These are phyloP conservation scores for Clausena lansium DNA, from an alignment of 345 rosid species.

Conservation along the genomic window DNA sequence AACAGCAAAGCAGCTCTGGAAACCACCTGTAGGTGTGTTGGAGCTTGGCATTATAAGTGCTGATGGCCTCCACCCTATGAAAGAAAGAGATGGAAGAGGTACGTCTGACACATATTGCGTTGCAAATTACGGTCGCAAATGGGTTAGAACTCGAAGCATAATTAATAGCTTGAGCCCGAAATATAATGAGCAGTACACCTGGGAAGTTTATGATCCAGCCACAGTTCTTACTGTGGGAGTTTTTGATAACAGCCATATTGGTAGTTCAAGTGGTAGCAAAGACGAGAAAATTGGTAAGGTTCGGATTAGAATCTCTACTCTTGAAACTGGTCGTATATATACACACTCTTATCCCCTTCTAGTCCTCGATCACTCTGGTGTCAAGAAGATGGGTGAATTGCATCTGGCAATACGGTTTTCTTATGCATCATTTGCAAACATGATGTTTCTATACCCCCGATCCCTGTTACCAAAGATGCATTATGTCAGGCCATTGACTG, in stretches of 20 bases:
- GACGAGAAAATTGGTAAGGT: conserved; percentile 79
- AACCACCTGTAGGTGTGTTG: conserved; percentile 68
- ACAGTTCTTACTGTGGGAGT: conserved; percentile 89
- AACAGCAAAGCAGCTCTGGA: conserved; percentile 82
- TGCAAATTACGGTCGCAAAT: conserved; percentile 92
- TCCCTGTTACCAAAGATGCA: conserved; percentile 95
- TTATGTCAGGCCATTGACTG: conserved; percentile 63
- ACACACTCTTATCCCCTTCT: conserved; percentile 81
- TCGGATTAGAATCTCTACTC: conserved; percentile 77
- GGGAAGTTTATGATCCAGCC: conserved; percentile 96
- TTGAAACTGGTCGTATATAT: conserved; percentile 76
- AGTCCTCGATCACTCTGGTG: conserved; percentile 73
- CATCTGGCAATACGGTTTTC: conserved; percentile 88
- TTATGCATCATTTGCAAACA: conserved; percentile 53
- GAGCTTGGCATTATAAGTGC: conserved; percentile 81
- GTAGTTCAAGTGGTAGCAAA: conserved; percentile 31
- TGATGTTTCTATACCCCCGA: conserved; percentile 56
- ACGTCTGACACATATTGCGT: conserved; percentile 94
- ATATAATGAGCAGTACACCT: conserved; percentile 92
- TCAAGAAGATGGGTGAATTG: conserved; percentile 91
- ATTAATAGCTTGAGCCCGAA: conserved; percentile 64
- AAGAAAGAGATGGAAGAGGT: conserved; percentile 69
- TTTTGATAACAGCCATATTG: conserved; percentile 76
- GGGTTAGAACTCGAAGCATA: conserved; percentile 90
- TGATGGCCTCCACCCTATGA: conserved; percentile 64